phyloP scores from a whole-genome alignment of 257 asterid species.

The Verbena officinalis region DNA sequence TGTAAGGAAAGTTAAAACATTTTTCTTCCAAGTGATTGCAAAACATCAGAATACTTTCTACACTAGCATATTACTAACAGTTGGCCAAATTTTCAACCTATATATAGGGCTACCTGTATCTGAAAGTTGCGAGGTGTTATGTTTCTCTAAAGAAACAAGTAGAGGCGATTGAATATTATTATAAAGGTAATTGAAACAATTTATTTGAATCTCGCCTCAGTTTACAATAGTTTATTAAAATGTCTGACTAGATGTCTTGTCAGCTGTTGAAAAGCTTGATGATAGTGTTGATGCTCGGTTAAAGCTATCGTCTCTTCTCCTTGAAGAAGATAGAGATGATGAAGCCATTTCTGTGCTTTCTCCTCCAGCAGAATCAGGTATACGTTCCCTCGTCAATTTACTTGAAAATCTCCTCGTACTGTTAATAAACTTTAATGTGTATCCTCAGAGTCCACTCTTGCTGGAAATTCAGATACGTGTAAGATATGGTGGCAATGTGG shows the following conservation, averaged over 20 bases:
- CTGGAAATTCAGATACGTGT: constrained; percentile 33
- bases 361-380: constrained; percentile 69
- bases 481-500: constrained; percentile 78
- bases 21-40: constrained; percentile 11
- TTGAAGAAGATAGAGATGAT: constrained; percentile 75
- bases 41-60: not conserved
- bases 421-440: constrained; percentile 7
- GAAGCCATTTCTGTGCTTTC: constrained; percentile 88
- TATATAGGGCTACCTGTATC: constrained; percentile 62
- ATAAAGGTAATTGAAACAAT: constrained; percentile 47
- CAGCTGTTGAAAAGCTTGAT: constrained; percentile 64
- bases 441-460: constrained; percentile 41
- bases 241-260: constrained; percentile 20
- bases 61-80: constrained; percentile 8
- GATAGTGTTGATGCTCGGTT: constrained; percentile 72
- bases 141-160: constrained; percentile 46
- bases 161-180: constrained; percentile 61
- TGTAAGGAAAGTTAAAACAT: constrained; percentile 33
- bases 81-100: constrained; percentile 25
- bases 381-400: constrained; percentile 19
- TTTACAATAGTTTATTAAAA: constrained; percentile 16
- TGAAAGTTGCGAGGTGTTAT: constrained; percentile 70
- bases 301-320: constrained; percentile 67
- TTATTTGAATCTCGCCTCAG: not conserved
- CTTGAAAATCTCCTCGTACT: constrained; percentile 13